Base-by-base conservation (phyloP, 345 rosid genomes). In the Citrus reticulata region DNA sequence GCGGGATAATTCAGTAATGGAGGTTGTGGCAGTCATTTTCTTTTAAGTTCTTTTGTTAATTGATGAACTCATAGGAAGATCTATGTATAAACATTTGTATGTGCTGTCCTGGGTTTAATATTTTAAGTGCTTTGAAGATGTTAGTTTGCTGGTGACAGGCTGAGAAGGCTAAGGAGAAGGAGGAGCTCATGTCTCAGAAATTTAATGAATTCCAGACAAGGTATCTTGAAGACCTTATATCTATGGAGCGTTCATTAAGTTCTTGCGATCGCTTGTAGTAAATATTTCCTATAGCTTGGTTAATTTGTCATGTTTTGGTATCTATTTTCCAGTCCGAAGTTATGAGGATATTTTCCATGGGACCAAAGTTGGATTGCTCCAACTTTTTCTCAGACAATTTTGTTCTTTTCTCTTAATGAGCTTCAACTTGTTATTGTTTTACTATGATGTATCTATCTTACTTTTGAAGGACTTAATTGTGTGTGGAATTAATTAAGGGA, bases 111-210 rank as follows among this genome's bases (percentile, higher is more conserved):
- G 19, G 32, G 2, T 77, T 17, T 64, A 32, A 65, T 57, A 27
- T 57, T 72, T 34, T 10, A 54, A 39, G 72, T 34, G 58, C 51
- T 82, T 66, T 76, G 17, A 78, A 19, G 72, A 34, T 82, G 29
- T 29, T 57, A n/a, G 20, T 42, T 75, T 67, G 68, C 68, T 84
- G 78, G 76, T 80, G 79, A 75, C 85, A 97, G 99, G 98, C 98
- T 71, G 99, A 97, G 83, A 97, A 97, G 86, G 98, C 99, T 61
- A 93, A 84, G 85, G 99, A 97, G 77, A 87, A 93, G 66, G 93
- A 91, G 83, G 99, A 94, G 86, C 70, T 85, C 55, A 86, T 92
- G 91, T 86, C 89, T 66, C 85, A 80, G 84, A 88, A 88, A 82
- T 90, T 87, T 75, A 77, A 81, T 59, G 95, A 90, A 75, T 82